Conservation (phyloP, 805 yeast genomes). For the Wickerhamomyces alni region DNA sequence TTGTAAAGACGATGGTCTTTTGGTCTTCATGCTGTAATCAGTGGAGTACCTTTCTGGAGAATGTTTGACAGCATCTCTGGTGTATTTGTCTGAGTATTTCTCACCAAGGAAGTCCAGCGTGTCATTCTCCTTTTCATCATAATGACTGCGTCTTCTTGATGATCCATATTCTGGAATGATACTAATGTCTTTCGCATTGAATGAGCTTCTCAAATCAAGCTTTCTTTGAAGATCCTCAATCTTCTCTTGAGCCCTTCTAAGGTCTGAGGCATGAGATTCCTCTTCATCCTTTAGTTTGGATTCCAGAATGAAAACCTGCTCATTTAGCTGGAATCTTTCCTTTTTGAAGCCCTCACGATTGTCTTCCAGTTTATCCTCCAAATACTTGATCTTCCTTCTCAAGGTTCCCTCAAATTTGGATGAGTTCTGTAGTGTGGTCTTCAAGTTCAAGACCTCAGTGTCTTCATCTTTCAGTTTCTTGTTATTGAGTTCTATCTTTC, state of each 20-base stretch:
- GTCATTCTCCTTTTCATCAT: not conserved
- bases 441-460: constrained; percentile 10
- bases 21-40: not conserved
- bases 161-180: constrained; percentile 2
- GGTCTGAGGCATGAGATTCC: constrained; percentile 18
- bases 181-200: not conserved
- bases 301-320: constrained; percentile 20
- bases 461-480: constrained; percentile 9
- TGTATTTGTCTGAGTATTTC: not conserved
- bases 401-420: constrained; percentile 13
- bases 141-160: too few species aligned
- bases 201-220: constrained; percentile 1
- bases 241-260: constrained; percentile 19
- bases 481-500: constrained; percentile 15
- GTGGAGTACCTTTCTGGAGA: not conserved
- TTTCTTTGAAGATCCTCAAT: constrained; percentile 25
- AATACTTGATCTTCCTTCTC: constrained; percentile 15
- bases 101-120: not conserved
- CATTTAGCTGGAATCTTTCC: constrained; percentile 24
- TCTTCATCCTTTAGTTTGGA: constrained; percentile 21
- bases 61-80: not conserved
- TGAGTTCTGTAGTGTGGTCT: constrained; percentile 6
- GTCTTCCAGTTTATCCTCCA: constrained; percentile 23
- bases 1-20: not conserved
- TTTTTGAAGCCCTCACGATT: constrained; percentile 20